Evolutionary conservation across 2,329 filamentous ascomycete genomes (phyloP), one percentile per base, ranked within the genome.

Genomic region (Aspergillus proliferans): DNA sequence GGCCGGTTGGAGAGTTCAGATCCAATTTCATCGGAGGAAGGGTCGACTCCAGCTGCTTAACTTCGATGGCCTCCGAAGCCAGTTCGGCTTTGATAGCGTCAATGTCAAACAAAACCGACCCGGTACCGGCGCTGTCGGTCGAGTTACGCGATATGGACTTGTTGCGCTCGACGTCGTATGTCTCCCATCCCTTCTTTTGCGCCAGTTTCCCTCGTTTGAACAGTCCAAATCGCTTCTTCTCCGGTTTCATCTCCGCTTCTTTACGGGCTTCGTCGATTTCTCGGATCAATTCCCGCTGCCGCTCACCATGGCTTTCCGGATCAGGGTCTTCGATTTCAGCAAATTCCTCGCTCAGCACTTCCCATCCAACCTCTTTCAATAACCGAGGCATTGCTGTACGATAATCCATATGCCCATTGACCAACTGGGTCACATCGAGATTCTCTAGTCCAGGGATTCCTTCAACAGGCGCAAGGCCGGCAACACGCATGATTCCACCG

Each of bases 281-380:
- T 60, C 87, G 90, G 65, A 98, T 95, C 39, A 98, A 80, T 69
- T 97, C 92, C 48, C 90, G 81, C 69, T 98, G 93, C 43, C 91
- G 80, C 65, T 89, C 80, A 45, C 82, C 79, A 70, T 97, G 92
- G 58, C 95, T 92, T 0, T 97, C 93, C 0, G 93, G 93, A 62
- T 98, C 93, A 0, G 93, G 90, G 58, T 98, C 93, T 66, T 97
- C 93, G 52, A 98, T 97, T 70, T 98, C 93, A 1, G 82, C 85
- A 64, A 97, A 98, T 65, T 97, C 92, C 59, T 96, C 90, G 55
- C 86, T 91, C 62, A 95, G 85, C 3, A 97, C 88, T 47, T 85
- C 74, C 90, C 91, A 98, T 14, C 91, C 93, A 33, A 91, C 88
- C 65, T 92, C 86, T 53, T 88, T 83, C 46, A 98, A 76, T 15